Conservation (phyloP, 1,284 basidiomycete genomes). For the Boletus sp. region DNA sequence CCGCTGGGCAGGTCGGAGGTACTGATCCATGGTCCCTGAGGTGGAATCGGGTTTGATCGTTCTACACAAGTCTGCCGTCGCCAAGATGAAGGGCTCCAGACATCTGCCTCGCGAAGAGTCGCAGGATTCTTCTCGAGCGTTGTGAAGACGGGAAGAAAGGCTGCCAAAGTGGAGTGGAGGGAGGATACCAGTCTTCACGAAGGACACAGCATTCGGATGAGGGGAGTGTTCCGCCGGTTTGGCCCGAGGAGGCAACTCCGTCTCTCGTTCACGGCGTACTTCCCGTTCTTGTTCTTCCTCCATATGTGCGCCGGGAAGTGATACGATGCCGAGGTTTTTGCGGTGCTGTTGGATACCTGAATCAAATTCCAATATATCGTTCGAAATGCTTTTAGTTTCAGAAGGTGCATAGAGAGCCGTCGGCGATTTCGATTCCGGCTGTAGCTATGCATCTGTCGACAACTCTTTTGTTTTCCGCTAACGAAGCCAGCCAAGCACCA, state of each 20-base stretch:
- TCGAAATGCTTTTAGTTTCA: background rate
- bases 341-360: background rate
- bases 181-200: background rate
- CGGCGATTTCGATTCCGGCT: background rate
- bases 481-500: background rate
- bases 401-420: background rate
- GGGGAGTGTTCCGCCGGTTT: background rate
- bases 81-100: background rate
- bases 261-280: background rate
- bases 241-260: background rate
- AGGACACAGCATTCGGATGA: background rate
- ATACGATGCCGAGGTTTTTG: background rate
- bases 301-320: background rate
- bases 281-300: background rate
- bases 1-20: background rate
- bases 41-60: background rate
- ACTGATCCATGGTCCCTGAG: background rate
- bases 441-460: background rate
- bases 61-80: background rate
- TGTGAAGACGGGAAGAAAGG: conserved; percentile 1
- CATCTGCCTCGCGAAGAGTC: background rate
- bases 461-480: background rate
- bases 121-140: background rate
- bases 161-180: background rate
- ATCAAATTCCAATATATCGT: background rate